Evolutionary conservation across 2,329 filamentous ascomycete genomes (phyloP), one percentile per base, ranked within the genome.

Genomic region (Trichophyton equinum): DNA sequence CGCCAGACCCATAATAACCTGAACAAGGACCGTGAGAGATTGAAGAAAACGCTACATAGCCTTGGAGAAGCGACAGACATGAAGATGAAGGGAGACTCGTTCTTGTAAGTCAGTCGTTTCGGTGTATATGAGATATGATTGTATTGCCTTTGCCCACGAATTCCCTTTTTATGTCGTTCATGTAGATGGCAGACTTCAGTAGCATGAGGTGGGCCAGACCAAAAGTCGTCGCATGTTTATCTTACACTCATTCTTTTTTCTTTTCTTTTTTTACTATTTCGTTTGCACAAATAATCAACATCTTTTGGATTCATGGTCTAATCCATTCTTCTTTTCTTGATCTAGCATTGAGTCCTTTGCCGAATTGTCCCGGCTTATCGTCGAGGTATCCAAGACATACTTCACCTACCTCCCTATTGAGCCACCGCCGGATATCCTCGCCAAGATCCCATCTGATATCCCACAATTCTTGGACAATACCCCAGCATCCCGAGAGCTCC

Each of bases 401-500:
- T 82, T 82, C 67, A 72, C 73, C 62, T 77, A 81, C 65, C 75
- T 80, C 36, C 78, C 78, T 36, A 77, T 78, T 64, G 75, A 76
- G 61, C 78, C 78, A 44, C 77, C 78, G 6, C 72, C 77, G 55
- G 77, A 81, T 60, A 75, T 80, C 47, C 69, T 81, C 18, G 75
- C 75, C 44, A 78, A 79, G 61, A 77, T 82, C 40, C 80, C 80
- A 49, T 70, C 78, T 22, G 76, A 76, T 44, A 69, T 82, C n/a
- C 80, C 80, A 4, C 77, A 79, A 1, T 81, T 82, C 70, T 72
- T 82, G 47, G 79, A 77, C 64, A 79, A 81, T 65, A 81, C 78
- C 7, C 69, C 72, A 13, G 75, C 80, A 2, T 79, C 80, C 2
- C 76, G 77, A 62, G 77, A 80, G 65, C 72, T 83, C 15, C 78